These are phyloP conservation scores for Ceratocystis alfenasii DNA, from an alignment of 2,329 filamentous ascomycete species.

Conservation along the genomic window DNA sequence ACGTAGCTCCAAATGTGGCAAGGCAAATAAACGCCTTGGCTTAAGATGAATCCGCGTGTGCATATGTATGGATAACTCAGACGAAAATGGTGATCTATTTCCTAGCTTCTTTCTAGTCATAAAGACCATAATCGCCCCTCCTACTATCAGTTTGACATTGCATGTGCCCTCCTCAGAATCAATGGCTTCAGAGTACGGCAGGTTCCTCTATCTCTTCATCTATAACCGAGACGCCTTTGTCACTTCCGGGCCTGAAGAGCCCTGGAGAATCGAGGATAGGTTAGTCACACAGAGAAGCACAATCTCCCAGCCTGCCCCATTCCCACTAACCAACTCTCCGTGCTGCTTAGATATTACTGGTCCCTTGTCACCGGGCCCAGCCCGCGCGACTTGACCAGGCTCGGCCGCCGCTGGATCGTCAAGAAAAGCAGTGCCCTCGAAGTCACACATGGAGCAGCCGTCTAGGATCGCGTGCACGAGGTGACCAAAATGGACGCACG, in stretches of 20 bases:
- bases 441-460: neutral
- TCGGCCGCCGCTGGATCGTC: constrained; percentile 12
- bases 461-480: constrained; percentile 7
- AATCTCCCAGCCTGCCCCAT: too few species aligned
- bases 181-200: constrained; percentile 7
- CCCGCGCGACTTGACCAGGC: neutral
- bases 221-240: constrained; percentile 8
- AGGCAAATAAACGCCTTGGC: neutral
- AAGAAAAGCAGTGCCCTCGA: constrained; percentile 2
- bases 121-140: neutral
- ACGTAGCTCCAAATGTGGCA: neutral
- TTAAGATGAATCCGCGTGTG: neutral
- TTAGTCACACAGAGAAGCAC: neutral
- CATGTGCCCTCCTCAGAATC: neutral
- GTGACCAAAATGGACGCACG: constrained; percentile 14
- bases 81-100: neutral
- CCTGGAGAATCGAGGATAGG: neutral
- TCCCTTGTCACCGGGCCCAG: constrained; percentile 2
- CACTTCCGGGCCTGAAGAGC: neutral
- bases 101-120: neutral
- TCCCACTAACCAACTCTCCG: neutral
- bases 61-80: neutral
- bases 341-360: constrained; percentile 10
- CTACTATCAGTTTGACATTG: neutral
- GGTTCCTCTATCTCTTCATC: constrained; percentile 12